phyloP scores from a whole-genome alignment of 169 alveolate species.

The Perkinsus olseni region DNA sequence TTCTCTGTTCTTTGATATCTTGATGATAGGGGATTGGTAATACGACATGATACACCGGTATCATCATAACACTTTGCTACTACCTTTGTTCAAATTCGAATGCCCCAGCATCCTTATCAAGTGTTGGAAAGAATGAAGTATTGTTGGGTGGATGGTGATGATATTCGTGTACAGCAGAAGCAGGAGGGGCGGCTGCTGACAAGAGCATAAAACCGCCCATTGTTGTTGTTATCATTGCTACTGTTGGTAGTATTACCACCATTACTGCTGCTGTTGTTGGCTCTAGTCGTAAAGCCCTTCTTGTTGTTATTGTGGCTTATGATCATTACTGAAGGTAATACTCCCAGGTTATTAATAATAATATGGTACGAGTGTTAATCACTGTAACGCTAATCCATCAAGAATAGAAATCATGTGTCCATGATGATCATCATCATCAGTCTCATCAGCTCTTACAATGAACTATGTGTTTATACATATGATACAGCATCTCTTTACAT shows the following conservation, averaged over 20 bases:
- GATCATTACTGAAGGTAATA: neutral
- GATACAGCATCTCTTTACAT: neutral
- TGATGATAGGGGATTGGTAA: neutral
- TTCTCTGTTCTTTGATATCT: neutral
- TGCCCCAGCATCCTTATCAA: neutral
- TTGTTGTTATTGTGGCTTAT: neutral
- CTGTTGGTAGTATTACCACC: neutral
- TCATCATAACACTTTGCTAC: no score
- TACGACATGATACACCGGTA: no score
- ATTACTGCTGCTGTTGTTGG: neutral
- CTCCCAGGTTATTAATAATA: neutral
- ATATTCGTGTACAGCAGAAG: no score
- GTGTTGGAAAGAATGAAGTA: neutral
- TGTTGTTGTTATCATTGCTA: no score
- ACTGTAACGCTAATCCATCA: no score
- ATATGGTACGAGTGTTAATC: neutral
- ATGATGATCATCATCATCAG: neutral
- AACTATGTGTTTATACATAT: neutral
- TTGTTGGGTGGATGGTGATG: no score
- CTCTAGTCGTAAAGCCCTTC: neutral
- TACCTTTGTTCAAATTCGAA: neutral
- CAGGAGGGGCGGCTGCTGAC: no score
- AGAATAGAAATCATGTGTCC: no score
- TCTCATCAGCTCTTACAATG: neutral
- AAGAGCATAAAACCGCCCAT: no score